These are phyloP conservation scores for Nakazawaea holstii DNA, from an alignment of 805 yeast species.

Conservation along the genomic window DNA sequence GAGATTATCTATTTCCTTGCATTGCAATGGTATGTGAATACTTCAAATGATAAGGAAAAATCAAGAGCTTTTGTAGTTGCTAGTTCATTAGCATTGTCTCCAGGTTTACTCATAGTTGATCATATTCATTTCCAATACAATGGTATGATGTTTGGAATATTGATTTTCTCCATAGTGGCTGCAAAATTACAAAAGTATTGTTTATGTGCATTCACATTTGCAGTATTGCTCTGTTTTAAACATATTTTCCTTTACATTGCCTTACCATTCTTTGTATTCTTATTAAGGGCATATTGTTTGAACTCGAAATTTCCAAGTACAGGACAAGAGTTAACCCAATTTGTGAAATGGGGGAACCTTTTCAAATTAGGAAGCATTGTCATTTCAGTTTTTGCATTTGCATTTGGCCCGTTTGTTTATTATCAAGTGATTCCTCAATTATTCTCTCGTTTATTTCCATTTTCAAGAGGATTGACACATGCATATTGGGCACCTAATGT, in stretches of 20 bases:
- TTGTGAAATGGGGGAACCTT: conserved; percentile 50
- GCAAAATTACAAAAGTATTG: conserved; percentile 57
- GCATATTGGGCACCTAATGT: conserved; percentile 99
- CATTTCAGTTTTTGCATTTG: conserved; percentile 50
- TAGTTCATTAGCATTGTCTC: conserved; percentile 76
- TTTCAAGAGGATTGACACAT: conserved; percentile 91
- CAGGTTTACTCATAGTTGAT: conserved; percentile 86
- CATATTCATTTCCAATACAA: conserved; percentile 97
- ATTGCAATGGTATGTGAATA: conserved; percentile 64
- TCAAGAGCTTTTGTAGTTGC: conserved; percentile 69
- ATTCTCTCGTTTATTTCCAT: conserved; percentile 75
- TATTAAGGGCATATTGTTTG: conserved; percentile 70
- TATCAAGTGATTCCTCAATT: conserved; percentile 60
- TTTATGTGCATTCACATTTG: conserved; percentile 62
- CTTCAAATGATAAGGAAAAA: conserved; percentile 31
- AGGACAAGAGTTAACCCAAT: conserved; percentile 22
- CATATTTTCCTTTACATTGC: conserved; percentile 92
- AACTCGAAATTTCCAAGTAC: conserved; percentile 28
- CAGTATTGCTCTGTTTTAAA: conserved; percentile 82
- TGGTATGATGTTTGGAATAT: conserved; percentile 84
- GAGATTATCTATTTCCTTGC: conserved; percentile 69
- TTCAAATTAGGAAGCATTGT: conserved; percentile 62
- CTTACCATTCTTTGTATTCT: conserved; percentile 83
- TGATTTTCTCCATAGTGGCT: conserved; percentile 66
- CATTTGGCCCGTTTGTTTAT: conserved; percentile 76